phyloP scores from a whole-genome alignment of 1,284 basidiomycete species.

The Naganishia cerealis region DNA sequence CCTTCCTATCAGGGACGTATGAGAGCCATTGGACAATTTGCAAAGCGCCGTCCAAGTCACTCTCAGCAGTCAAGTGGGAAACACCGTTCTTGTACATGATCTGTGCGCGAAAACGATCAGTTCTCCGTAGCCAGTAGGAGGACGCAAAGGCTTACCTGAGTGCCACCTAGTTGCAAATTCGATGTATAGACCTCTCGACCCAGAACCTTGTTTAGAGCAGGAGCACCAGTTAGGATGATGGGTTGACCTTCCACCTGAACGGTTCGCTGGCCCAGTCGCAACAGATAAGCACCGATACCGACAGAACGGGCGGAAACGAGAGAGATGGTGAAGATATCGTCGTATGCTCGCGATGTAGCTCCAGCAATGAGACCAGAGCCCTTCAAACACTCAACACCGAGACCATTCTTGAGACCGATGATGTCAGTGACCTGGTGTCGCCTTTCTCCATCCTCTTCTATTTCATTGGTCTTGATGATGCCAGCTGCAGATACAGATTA shows the following conservation, averaged over 20 bases:
- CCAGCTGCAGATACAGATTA: slow-evolving; percentile 56
- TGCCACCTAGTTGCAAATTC: slow-evolving; percentile 96
- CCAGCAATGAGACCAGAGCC: slow-evolving; percentile 98
- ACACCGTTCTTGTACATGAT: slow-evolving; percentile 99
- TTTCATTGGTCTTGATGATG: slow-evolving; percentile 77
- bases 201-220: slow-evolving; percentile 97
- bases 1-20: slow-evolving; percentile 81
- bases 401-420: slow-evolving; percentile 91
- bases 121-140: neutral
- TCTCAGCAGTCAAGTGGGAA: slow-evolving; percentile 89
- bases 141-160: slow-evolving; percentile 59
- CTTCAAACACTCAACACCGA: slow-evolving; percentile 95
- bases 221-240: slow-evolving; percentile 96
- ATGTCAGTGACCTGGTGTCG: slow-evolving; percentile 94
- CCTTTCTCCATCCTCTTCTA: slow-evolving; percentile 79
- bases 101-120: slow-evolving; percentile 39
- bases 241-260: slow-evolving; percentile 99
- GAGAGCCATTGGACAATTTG: slow-evolving; percentile 94
- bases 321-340: slow-evolving; percentile 99
- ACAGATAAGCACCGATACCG: slow-evolving; percentile 98
- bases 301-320: slow-evolving; percentile 98
- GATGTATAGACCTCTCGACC: slow-evolving; percentile 99
- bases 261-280: slow-evolving; percentile 94
- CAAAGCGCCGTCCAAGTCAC: slow-evolving; percentile 89
- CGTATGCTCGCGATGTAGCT: slow-evolving; percentile 95